Percentiles rank a stretch among this genome's conserved stretches.
Evolutionary conservation across 2,329 filamentous ascomycete species (phyloP).

Genomic region (Tolypocladium ophioglossoides): DNA sequence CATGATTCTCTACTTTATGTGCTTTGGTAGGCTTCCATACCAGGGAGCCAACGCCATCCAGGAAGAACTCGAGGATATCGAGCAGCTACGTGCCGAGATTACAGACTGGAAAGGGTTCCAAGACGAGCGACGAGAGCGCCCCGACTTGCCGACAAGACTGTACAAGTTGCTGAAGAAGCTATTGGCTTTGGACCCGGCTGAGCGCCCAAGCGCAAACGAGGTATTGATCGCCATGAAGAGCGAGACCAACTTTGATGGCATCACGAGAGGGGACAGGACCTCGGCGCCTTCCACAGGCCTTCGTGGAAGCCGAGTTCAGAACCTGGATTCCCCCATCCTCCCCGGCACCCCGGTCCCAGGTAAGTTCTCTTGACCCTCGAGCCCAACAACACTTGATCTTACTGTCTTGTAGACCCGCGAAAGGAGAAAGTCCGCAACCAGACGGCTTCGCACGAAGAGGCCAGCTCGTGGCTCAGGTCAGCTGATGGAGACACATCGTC

Average conservation of each 20-base stretch:
- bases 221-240: conserved; percentile 70
- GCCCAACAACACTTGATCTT: conserved; percentile 1
- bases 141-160: conserved; percentile 75
- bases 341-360: conserved; percentile 39
- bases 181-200: conserved; percentile 63
- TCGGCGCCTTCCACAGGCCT: conserved; percentile 28
- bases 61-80: conserved; percentile 87
- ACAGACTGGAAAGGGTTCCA: conserved; percentile 79
- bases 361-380: conserved; percentile 9
- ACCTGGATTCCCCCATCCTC: conserved; percentile 40
- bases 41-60: conserved; percentile 71
- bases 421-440: conserved; percentile 16
- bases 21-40: conserved; percentile 84
- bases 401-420: conserved; percentile 21
- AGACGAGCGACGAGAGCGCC: conserved; percentile 60
- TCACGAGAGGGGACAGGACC: conserved; percentile 22
- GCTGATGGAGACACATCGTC: not conserved
- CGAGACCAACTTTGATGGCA: conserved; percentile 41
- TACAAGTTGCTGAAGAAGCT: conserved; percentile 77
- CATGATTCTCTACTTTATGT: conserved; percentile 98
- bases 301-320: conserved; percentile 39
- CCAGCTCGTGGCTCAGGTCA: not conserved
- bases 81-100: conserved; percentile 77
- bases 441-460: not conserved
- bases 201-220: conserved; percentile 76